Evolutionary conservation across 106 monocot genomes (phyloP), one percentile per base, ranked within the genome.

Genomic region (Dactylorhiza incarnata): DNA sequence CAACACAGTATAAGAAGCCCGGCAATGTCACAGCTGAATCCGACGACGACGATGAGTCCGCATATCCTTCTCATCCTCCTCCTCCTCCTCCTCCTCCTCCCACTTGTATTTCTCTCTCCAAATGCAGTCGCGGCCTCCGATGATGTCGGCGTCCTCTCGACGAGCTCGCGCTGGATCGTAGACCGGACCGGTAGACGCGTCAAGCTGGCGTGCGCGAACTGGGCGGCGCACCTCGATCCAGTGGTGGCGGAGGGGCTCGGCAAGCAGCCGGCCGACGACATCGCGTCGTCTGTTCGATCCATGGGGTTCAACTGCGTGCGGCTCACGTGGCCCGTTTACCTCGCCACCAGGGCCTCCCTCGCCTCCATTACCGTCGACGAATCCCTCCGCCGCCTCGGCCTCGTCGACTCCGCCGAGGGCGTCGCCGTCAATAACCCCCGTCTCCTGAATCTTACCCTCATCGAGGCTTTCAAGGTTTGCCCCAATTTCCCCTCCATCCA

Each of bases 271-370:
- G 48, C 89, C 14, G 85, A 76, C 56, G 12, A 9, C 55, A 85
- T 94, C 37, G 73, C 94, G 12, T 63, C 47, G 49, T 58, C 48
- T 12, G 73, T 91, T 46, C 68, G 25, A 20, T 68, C 79, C 63
- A 80, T 91, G 84, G 91, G 94, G 5, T 95, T 95, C 82, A 95
- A 95, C 84, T 95, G 95, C 79, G 91, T 95, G 45, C 73, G 93
- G 59, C 86, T 94, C 79, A 94, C 88, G 6, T 94, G 86, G 84
- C 78, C 93, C 0, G 77, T 81, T 49, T 86, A 77, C 84, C 73
- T 94, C 78, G 67, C 78, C 48, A 83, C 84, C 63, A 77, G 81
- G 17, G 45, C 54, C 24, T 71, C 82, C 52, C 51, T 76, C 5
- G 43, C 76, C 3, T 52, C 24, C 7, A 79, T 90, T 68, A 90